Base-by-base conservation (phyloP, 192 early-diverging fungal genomes). In the Irineochytrium annulatum region DNA sequence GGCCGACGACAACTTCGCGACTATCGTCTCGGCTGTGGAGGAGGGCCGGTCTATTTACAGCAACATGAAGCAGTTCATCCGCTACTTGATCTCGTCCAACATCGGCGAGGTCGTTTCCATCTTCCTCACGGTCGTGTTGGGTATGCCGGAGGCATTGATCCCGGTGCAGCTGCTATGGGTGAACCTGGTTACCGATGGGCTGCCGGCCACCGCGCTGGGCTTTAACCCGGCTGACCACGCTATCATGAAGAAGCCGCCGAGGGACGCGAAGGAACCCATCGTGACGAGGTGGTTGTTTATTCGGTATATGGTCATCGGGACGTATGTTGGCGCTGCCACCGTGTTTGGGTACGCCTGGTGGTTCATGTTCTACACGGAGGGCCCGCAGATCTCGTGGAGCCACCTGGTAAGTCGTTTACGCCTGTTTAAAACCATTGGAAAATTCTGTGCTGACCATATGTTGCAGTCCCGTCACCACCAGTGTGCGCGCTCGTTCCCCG, bases 11-110 rank as follows among this genome's bases (percentile, higher is more conserved):
- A 98, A 99, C 87, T 99, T 99, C 85, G 86, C 93, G 27, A 97
- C 94, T 31, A 98, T 99, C 48, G 93, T 94, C 62, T 85, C 84
- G 60, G 97, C 97, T 13, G 95, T 99, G 8, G 91, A 95, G 62
- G 95, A 99, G 75, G 97, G 97, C 51, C 89, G 97, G 37, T 81
- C 84, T 52, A 98, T 99, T 70, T 99, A 96, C 85, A 91, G 91
- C 74, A 99, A 99, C 78, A 98, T 94, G 30, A 98, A 97, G 83
- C 94, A 98, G 77, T 98, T 99, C 48, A 97, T 98, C 73, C 90
- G 94, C 29, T 98, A 99, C 70, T 76, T 99, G 59, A 97, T 99
- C 60, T 91, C 88, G 45, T 93, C 91, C 49, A 99, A 99, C 80
- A 97, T 98, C 81, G 95, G 94, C 57, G 97, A 99, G 76, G 94